Percentiles rank a stretch among this genome's conserved stretches.
phyloP scores from a whole-genome alignment of 2,329 filamentous ascomycete species.

The Penicillium sp. region DNA sequence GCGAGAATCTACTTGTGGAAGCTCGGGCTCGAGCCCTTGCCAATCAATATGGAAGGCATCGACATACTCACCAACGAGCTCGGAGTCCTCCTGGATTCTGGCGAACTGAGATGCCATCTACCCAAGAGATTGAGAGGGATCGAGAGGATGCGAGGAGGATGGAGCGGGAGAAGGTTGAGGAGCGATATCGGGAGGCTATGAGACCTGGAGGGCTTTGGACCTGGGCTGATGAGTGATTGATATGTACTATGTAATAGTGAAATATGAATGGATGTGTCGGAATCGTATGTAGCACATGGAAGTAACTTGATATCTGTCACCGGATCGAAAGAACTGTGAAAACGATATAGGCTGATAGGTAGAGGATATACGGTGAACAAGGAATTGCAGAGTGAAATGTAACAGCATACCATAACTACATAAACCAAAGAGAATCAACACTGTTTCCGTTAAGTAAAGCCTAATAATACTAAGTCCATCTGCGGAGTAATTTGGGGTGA shows the following conservation, averaged over 20 bases:
- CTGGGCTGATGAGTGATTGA: constrained; percentile 76
- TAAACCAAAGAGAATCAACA: neutral
- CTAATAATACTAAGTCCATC: neutral
- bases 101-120: constrained; percentile 85
- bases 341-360: neutral
- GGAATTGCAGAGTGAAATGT: neutral
- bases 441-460: too few relatives aligned
- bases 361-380: neutral
- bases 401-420: neutral
- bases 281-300: neutral
- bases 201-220: constrained; percentile 75
- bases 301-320: neutral
- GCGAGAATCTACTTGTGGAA: constrained; percentile 71
- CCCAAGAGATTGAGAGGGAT: constrained; percentile 76
- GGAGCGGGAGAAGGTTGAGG: constrained; percentile 69
- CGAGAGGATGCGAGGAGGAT: constrained; percentile 68
- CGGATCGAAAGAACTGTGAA: neutral
- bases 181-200: constrained; percentile 82
- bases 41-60: constrained; percentile 77
- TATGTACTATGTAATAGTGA: neutral
- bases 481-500: too few relatives aligned
- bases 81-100: constrained; percentile 86
- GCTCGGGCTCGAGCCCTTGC: constrained; percentile 76
- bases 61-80: constrained; percentile 73
- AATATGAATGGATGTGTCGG: neutral